A percentile compares a stretch with the other conserved stretches of the same genome.
phyloP scores from a whole-genome alignment of 2,329 filamentous ascomycete genomes.

The Sporothrix pseudoabietina region DNA sequence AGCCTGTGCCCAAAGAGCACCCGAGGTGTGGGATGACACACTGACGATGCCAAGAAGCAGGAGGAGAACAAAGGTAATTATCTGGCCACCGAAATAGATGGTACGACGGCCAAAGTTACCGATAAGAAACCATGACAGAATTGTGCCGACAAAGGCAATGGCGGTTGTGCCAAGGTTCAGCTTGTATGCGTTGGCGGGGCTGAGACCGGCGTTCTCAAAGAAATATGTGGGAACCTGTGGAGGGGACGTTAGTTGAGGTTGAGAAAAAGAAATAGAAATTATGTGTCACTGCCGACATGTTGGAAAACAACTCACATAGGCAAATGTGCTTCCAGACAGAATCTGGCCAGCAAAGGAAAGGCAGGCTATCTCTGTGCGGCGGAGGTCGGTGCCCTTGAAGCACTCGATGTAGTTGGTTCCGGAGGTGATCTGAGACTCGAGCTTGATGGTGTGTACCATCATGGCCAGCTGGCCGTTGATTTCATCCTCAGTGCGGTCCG shows the following conservation, averaged over 20 bases:
- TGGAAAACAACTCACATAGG: slow-evolving; percentile 38
- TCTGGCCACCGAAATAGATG: slow-evolving; percentile 33
- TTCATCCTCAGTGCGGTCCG: slow-evolving; percentile 30
- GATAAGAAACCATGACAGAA: slow-evolving; percentile 33
- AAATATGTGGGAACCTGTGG: slow-evolving; percentile 30
- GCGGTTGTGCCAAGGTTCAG: slow-evolving; percentile 42
- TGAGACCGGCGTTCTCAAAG: slow-evolving; percentile 39
- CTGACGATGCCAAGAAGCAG: slow-evolving; percentile 35
- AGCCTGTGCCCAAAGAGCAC: slow-evolving; percentile 26
- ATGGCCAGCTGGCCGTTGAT: slow-evolving; percentile 42
- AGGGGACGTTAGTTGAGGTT: background rate
- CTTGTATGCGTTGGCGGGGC: slow-evolving; percentile 39
- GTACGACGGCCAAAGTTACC: slow-evolving; percentile 31
- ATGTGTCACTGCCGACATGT: background rate
- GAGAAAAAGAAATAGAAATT: background rate
- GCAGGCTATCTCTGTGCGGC: slow-evolving; percentile 51
- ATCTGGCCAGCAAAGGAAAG: slow-evolving; percentile 40
- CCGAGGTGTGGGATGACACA: slow-evolving; percentile 14
- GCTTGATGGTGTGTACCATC: slow-evolving; percentile 49
- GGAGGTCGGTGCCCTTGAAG: slow-evolving; percentile 50
- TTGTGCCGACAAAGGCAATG: slow-evolving; percentile 35
- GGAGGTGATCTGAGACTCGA: slow-evolving; percentile 43
- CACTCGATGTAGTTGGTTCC: slow-evolving; percentile 50
- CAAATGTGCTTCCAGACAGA: slow-evolving; percentile 42
- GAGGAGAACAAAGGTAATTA: slow-evolving; percentile 31